A percentile compares a stretch with the other conserved stretches of the same genome.
Evolutionary conservation across 352 stramenopile species (phyloP).

Genomic region (Pythium periplocum): DNA sequence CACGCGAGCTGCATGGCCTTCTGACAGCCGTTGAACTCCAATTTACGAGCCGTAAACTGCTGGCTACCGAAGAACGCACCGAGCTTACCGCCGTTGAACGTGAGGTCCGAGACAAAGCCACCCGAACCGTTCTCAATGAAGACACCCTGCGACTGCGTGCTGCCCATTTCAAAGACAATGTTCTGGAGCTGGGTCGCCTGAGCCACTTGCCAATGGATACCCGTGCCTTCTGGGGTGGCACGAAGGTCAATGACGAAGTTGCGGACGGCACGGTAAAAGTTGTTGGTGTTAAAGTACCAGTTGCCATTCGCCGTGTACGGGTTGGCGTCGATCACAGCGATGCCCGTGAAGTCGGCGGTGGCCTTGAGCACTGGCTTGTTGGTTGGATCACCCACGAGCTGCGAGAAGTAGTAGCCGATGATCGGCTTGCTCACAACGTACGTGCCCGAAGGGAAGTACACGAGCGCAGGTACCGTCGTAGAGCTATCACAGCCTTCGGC

Average conservation of each 20-base stretch:
- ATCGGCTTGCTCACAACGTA: background rate
- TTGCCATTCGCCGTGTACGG: background rate
- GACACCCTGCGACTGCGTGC: background rate
- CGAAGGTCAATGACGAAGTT: background rate
- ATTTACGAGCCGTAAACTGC: background rate
- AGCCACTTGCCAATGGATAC: background rate
- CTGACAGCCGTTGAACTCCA: background rate
- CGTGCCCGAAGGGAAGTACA: background rate
- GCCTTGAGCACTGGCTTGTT: background rate
- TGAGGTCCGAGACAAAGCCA: background rate
- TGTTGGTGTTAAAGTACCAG: background rate
- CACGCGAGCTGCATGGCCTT: background rate
- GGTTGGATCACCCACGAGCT: background rate
- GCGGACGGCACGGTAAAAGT: background rate
- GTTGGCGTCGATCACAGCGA: conserved; percentile 1
- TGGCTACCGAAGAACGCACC: background rate
- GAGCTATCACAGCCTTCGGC: background rate
- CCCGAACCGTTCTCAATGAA: background rate
- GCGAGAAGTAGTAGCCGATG: background rate
- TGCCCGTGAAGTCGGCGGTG: background rate
- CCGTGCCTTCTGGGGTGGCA: background rate
- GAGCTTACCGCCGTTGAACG: background rate
- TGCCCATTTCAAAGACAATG: background rate
- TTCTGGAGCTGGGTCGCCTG: background rate
- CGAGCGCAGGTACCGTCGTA: background rate